Conservation (phyloP, 768 basidiomycete genomes). For the Pulveroboletus ravenelii region DNA sequence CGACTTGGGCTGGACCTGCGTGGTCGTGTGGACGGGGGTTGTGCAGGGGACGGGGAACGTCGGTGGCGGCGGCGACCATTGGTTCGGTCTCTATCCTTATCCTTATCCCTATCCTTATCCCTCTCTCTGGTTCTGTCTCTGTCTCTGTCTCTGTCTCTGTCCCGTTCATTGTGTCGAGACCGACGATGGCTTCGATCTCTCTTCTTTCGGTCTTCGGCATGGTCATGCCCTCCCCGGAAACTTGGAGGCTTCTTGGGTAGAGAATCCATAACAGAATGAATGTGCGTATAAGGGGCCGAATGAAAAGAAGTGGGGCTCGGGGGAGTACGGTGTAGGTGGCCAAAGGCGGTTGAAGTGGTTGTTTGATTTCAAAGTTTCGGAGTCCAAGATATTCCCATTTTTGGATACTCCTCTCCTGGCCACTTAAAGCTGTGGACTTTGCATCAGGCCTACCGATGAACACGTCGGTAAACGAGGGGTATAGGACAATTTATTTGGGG, state of each 20-base stretch:
- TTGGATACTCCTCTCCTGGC: background rate
- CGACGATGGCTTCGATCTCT: constrained; percentile 6
- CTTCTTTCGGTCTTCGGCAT: constrained; percentile 12
- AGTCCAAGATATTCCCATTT: background rate
- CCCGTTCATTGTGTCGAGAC: constrained; percentile 7
- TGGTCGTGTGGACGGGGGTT: constrained; percentile 15
- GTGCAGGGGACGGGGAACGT: constrained; percentile 15
- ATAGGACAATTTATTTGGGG: no score
- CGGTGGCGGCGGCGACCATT: constrained; percentile 2
- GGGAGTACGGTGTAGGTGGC: background rate
- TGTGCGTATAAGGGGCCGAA: background rate
- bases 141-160: constrained; percentile 3
- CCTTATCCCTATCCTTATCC: background rate
- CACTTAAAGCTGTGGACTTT: no score
- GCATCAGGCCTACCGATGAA: no score
- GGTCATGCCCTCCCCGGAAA: constrained; percentile 15
- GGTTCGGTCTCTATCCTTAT: constrained; percentile 1
- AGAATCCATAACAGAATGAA: constrained; percentile 11
- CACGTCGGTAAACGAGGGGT: no score
- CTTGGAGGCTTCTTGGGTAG: constrained; percentile 17
- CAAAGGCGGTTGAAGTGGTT: constrained; percentile 8
- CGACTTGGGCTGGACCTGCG: constrained; percentile 6
- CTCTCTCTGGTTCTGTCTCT: constrained; percentile 1
- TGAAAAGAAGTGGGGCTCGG: background rate
- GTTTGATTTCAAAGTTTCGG: constrained; percentile 23